Evolutionary conservation across 2,329 filamentous ascomycete species (phyloP), one percentile per base, ranked within the genome.

Genomic region (Fusarium xyrophilum): DNA sequence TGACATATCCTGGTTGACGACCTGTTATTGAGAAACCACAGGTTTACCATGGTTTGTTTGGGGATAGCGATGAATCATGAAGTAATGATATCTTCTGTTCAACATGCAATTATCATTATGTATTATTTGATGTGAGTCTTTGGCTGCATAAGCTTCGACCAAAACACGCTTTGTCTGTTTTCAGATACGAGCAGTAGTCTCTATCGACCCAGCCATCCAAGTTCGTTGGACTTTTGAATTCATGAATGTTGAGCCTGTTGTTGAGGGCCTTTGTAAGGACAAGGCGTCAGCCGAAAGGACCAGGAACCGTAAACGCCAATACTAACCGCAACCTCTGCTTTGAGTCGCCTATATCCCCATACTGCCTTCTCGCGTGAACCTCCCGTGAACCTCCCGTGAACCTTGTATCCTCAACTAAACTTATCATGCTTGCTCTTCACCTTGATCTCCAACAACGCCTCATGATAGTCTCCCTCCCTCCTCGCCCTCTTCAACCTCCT

Each of bases 371-470:
- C 13, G 23, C 14, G 30, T 10, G 21, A 27, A 11, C 23, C 23
- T n/a, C n/a, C n/a, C n/a, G n/a, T n/a, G n/a, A n/a, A n/a, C n/a
- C n/a, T n/a, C n/a, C n/a, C n/a, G n/a, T n/a, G n/a, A n/a, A n/a
- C 17, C 33, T 42, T 30, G 27, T 38, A 7, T 19, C 15, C 25
- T 79, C 67, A 81, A 13, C 77, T 76, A 70, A 76, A 97, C 79
- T 97, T 97, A 80, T 97, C 93, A 80, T 97, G 94, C 81, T 97
- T 97, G 58, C 89, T 89, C 82, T 97, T 97, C 32, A 96, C 91
- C 79, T 95, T 96, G 57, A 97, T 83, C 80, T 96, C 90, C 69
- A 98, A 80, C 74, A 97, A 80, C 71, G 87, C 87, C 81, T 98
- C 94, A 77, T 97, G 92, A 77, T 96, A 97, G 77, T 95, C 90